Evolutionary conservation across 148 eudicot species (phyloP).

Genomic region (Dianthus caryophyllus): DNA sequence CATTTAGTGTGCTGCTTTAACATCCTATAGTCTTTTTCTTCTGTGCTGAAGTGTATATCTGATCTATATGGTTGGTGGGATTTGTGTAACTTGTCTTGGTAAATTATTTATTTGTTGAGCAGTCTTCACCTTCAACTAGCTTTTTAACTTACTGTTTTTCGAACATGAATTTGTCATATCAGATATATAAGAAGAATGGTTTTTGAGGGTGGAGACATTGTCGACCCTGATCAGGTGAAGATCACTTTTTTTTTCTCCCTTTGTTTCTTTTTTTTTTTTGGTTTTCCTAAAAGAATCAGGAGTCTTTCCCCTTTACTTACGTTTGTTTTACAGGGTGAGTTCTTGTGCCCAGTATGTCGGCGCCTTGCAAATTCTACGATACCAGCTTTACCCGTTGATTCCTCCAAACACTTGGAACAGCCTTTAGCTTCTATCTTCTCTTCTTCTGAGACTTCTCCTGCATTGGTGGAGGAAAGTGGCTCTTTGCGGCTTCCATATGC

Average conservation of each 20-base stretch:
- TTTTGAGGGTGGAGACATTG: constrained; percentile 88
- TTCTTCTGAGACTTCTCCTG: constrained; percentile 24
- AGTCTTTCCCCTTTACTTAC: constrained; percentile 9
- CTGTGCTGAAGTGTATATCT: too few species aligned
- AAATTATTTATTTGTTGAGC: background rate
- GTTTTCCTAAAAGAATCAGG: too few species aligned
- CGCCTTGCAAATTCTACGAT: constrained; percentile 82
- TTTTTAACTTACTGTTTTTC: constrained; percentile 3
- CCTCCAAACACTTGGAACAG: constrained; percentile 30
- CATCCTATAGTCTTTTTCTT: too few species aligned
- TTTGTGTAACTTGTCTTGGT: background rate
- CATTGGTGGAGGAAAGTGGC: constrained; percentile 21
- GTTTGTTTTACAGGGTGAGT: constrained; percentile 65
- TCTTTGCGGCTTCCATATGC: constrained; percentile 47
- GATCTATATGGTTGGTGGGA: background rate
- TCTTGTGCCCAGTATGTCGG: constrained; percentile 94
- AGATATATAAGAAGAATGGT: constrained; percentile 67
- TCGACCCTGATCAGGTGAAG: constrained; percentile 84
- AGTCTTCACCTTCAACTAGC: background rate
- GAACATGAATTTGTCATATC: constrained; percentile 18
- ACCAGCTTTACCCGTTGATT: constrained; percentile 55
- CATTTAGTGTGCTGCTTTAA: too few species aligned
- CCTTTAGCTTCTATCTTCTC: constrained; percentile 19
- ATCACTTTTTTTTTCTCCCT: constrained; percentile 11
- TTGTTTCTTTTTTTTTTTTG: too few species aligned